These are phyloP conservation scores for Talaromyces funiculosus DNA, from an alignment of 2,329 filamentous ascomycete species.

Conservation along the genomic window DNA sequence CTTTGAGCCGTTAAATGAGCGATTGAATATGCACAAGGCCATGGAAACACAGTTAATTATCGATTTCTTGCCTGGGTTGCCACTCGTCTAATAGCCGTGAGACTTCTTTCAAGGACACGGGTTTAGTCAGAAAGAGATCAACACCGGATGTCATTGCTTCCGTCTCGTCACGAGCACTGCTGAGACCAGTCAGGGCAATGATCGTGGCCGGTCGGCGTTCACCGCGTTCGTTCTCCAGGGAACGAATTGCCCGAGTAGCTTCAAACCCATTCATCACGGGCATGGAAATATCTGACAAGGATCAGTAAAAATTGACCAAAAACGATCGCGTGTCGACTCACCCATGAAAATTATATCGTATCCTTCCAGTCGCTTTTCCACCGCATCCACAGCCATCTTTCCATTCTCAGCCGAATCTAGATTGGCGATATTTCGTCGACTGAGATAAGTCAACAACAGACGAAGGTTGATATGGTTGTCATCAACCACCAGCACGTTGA, in stretches of 20 bases:
- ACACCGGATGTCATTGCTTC: conserved; percentile 41
- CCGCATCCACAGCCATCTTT: conserved; percentile 38
- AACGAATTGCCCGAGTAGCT: conserved; percentile 43
- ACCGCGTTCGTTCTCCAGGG: conserved; percentile 33
- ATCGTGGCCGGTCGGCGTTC: conserved; percentile 32
- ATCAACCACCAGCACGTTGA: conserved; percentile 40
- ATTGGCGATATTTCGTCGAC: conserved; percentile 30
- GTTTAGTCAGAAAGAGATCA: conserved; percentile 45
- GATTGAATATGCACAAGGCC: not conserved
- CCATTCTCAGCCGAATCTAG: conserved; percentile 41
- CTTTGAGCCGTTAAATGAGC: not conserved
- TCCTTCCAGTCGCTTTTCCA: conserved; percentile 26
- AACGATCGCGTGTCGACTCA: conserved; percentile 11
- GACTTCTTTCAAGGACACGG: conserved; percentile 42
- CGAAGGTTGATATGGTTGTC: conserved; percentile 44
- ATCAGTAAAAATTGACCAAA: not conserved
- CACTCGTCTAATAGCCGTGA: conserved; percentile 34
- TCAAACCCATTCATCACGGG: conserved; percentile 46
- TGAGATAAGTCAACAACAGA: conserved; percentile 40
- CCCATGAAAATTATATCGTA: conserved; percentile 45
- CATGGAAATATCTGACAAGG: conserved; percentile 39
- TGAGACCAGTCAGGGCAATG: conserved; percentile 43
- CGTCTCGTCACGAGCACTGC: conserved; percentile 38
- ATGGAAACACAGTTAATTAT: not conserved
- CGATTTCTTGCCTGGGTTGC: conserved; percentile 25